Conservation (phyloP, 352 stramenopile species). For the Phytophthora cactorum region DNA sequence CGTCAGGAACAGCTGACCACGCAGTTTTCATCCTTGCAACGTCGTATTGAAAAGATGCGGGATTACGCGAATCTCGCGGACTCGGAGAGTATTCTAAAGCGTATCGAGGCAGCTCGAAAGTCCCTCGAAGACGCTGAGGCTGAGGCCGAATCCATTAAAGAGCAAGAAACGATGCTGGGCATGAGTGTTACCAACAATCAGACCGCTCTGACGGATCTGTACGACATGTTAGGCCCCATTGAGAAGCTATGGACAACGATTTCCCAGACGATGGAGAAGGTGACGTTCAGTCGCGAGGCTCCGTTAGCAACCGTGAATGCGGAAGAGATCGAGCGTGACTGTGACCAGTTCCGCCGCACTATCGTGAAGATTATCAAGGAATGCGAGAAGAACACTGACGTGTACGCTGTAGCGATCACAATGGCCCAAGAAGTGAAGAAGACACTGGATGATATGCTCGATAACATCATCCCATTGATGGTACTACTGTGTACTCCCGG, state of each 20-base stretch:
- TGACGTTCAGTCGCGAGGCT: constrained; percentile 72
- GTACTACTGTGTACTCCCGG: constrained; percentile 92
- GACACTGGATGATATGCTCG: constrained; percentile 84
- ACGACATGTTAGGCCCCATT: constrained; percentile 86
- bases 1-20: constrained; percentile 87
- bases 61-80: constrained; percentile 88
- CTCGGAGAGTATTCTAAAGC: constrained; percentile 80
- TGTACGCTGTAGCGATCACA: constrained; percentile 78
- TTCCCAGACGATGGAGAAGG: constrained; percentile 76
- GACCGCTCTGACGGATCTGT: constrained; percentile 70
- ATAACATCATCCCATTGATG: constrained; percentile 93
- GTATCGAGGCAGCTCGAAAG: constrained; percentile 82
- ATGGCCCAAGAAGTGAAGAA: constrained; percentile 87
- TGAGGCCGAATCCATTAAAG: constrained; percentile 84
- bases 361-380: constrained; percentile 93
- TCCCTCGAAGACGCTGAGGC: constrained; percentile 79
- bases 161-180: constrained; percentile 90
- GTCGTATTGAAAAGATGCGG: constrained; percentile 92
- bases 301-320: constrained; percentile 77
- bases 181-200: constrained; percentile 88
- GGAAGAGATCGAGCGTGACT: constrained; percentile 86
- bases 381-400: constrained; percentile 89
- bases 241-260: constrained; percentile 90
- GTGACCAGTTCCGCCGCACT: constrained; percentile 88
- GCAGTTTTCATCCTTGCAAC: constrained; percentile 80